phyloP scores from a whole-genome alignment of 345 rosid species.

The Syzygium aqueum region DNA sequence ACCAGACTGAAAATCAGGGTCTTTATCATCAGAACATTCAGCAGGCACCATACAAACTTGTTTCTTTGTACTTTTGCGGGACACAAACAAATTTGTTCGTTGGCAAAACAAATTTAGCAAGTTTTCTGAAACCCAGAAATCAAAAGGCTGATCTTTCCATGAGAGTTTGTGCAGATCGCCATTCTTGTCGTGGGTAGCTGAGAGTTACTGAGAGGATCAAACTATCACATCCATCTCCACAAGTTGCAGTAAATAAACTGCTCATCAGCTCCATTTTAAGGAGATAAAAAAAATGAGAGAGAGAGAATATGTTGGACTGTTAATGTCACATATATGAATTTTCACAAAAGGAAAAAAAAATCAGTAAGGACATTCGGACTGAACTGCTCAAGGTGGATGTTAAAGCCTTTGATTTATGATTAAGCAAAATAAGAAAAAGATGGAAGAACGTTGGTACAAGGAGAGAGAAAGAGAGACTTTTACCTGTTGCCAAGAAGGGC shows the following conservation, averaged over 20 bases:
- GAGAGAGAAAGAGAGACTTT: neutral
- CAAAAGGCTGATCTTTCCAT: neutral
- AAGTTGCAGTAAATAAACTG: neutral
- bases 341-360: neutral
- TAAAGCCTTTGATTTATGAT: neutral
- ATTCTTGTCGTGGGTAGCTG: neutral
- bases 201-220: neutral
- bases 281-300: neutral
- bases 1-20: neutral
- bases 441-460: neutral
- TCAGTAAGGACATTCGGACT: neutral
- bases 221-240: neutral
- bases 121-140: neutral
- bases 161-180: neutral
- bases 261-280: neutral
- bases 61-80: neutral
- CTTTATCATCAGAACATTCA: neutral
- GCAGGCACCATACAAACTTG: neutral
- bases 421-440: neutral
- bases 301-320: neutral
- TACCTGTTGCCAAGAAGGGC: slow-evolving; percentile 95
- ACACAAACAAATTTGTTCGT: neutral
- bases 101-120: slow-evolving; percentile 4
- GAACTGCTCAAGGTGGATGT: neutral
- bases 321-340: neutral